Base-by-base conservation (phyloP, 352 stramenopile species). In the Globisporangium echinulatum region DNA sequence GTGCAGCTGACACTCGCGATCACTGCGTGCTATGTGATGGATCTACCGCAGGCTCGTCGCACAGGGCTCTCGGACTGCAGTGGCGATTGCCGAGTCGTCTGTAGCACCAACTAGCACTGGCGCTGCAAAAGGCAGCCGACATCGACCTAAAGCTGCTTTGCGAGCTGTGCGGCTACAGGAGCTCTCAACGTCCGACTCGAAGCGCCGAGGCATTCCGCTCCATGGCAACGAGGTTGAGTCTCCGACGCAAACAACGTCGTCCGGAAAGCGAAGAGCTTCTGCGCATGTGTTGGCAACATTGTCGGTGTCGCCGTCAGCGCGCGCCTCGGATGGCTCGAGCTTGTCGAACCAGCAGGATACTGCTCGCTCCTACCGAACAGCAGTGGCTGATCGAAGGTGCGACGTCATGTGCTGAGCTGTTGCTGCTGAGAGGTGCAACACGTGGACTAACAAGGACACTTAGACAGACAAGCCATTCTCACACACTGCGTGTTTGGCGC, bases 261-360 rank as follows among this genome's bases (percentile, higher is more conserved):
- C 14, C 2, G 38, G 13, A 49, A 48, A 56, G 42, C 25, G 17
- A 37, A 54, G 10, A 39, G 15, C 13, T 38, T 17, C 15, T 42
- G 33, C 25, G 2, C 43, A 48, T 7, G 11, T 7, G 43, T 7
- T 15, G 14, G 3, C 10, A 17, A 15, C 43, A 14, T 50, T 13
- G 40, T 8, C 40, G 40, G 7, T 44, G 40, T 44, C 40, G 40
- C 40, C 40, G 40, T 13, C 40, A 44, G 11, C n/a, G 15, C 36
- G 54, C n/a, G 8, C 44, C 37, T 55, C 52, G n/a, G 58, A 19
- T 17, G 56, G 17, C 56, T 36, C 1, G 14, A 10, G 19, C 36
- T 17, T 54, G 15, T 76, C 64, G 44, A 78, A 80, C 49, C 70
- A 80, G 37, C 64, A 78, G 15, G 67, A 78, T 6, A 56, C n/a